Evolutionary conservation across 768 basidiomycete species (phyloP).

Genomic region (Sporobolomyces roseus): DNA sequence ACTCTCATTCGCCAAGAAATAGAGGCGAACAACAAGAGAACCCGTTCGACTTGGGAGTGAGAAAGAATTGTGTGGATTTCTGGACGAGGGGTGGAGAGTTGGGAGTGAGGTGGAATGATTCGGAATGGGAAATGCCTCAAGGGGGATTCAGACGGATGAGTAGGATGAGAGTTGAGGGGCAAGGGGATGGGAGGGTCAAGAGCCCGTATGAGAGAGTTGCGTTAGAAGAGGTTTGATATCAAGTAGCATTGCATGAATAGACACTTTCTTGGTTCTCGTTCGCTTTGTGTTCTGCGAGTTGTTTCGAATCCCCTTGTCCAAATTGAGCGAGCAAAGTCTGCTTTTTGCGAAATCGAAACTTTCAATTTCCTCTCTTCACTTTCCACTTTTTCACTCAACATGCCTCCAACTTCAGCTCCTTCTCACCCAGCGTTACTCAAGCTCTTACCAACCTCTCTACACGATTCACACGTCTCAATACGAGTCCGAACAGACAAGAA

Average conservation of each 20-base stretch:
- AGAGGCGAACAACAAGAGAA: slow-evolving; percentile 75
- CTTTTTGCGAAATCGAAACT: background rate
- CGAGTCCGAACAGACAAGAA: no score
- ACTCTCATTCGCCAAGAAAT: slow-evolving; percentile 58
- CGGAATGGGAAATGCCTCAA: slow-evolving; percentile 4
- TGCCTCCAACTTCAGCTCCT: no score
- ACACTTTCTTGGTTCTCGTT: background rate
- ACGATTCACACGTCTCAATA: no score
- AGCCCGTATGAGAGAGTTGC: slow-evolving; percentile 1
- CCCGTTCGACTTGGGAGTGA: slow-evolving; percentile 81
- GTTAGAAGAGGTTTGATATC: background rate
- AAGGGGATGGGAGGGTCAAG: slow-evolving; percentile 54
- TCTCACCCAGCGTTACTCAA: no score
- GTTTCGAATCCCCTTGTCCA: no score
- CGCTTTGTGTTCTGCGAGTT: background rate
- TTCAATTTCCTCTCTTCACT: slow-evolving; percentile 1
- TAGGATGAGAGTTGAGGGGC: slow-evolving; percentile 50
- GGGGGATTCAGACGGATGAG: background rate
- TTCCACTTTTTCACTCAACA: no score
- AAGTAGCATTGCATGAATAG: background rate
- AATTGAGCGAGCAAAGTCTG: no score
- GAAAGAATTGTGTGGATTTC: slow-evolving; percentile 84
- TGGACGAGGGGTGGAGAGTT: slow-evolving; percentile 81
- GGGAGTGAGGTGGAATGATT: slow-evolving; percentile 69
- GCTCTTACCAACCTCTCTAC: no score